These are phyloP conservation scores for Linum trigynum DNA, from an alignment of 345 rosid species.

Conservation along the genomic window DNA sequence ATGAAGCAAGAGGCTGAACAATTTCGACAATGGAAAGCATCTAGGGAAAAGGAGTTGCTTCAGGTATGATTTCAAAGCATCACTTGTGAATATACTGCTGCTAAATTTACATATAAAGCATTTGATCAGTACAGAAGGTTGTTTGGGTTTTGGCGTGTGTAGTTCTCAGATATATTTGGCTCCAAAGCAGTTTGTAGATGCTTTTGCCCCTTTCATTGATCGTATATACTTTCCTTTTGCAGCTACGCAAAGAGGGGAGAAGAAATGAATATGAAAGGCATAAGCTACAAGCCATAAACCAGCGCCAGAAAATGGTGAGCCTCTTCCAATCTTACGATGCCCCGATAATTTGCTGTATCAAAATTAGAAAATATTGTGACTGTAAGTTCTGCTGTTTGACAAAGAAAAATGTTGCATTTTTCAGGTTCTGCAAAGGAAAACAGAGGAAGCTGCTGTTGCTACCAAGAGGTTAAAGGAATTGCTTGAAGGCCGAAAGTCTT, in stretches of 20 bases:
- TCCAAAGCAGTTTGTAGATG: background rate
- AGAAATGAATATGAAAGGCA: slow-evolving; percentile 98
- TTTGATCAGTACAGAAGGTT: background rate
- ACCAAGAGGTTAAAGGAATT: slow-evolving; percentile 93
- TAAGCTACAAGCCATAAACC: slow-evolving; percentile 87
- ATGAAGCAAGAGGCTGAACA: slow-evolving; percentile 99
- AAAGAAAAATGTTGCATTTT: slow-evolving; percentile 12
- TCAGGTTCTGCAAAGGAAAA: slow-evolving; percentile 98
- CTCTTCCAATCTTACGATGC: background rate
- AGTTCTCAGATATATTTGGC: background rate
- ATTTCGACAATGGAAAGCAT: slow-evolving; percentile 97
- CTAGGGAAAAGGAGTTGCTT: slow-evolving; percentile 83
- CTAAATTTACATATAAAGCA: background rate
- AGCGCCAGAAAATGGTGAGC: slow-evolving; percentile 91
- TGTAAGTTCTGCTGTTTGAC: slow-evolving; percentile 11
- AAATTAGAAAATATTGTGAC: background rate
- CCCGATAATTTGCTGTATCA: no score
- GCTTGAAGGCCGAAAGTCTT: slow-evolving; percentile 91
- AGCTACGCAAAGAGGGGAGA: slow-evolving; percentile 93
- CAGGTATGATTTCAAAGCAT: slow-evolving; percentile 38
- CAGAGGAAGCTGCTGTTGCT: slow-evolving; percentile 98
- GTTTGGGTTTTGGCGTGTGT: background rate
- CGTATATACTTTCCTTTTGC: slow-evolving; percentile 18
- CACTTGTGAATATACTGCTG: background rate
- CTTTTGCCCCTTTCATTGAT: background rate